These are phyloP conservation scores for Sporothrix humicola DNA, from an alignment of 2,329 filamentous ascomycete genomes.

Conservation along the genomic window DNA sequence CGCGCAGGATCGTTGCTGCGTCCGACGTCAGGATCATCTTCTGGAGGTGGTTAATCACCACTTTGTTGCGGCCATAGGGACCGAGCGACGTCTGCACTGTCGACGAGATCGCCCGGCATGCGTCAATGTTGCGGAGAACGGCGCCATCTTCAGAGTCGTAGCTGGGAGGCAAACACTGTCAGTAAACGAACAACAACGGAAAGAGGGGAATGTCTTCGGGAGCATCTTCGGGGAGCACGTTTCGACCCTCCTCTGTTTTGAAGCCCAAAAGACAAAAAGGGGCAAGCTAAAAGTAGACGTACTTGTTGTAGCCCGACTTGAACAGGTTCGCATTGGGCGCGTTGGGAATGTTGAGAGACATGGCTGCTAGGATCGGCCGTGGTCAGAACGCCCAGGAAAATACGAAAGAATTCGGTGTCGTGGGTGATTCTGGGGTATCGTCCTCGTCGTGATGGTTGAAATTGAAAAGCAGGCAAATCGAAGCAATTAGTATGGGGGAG, in stretches of 20 bases:
- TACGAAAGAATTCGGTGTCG: neutral
- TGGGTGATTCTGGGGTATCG: constrained; percentile 13
- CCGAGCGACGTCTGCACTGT: constrained; percentile 97
- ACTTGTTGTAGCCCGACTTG: constrained; percentile 97
- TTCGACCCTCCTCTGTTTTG: constrained; percentile 8
- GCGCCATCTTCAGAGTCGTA: constrained; percentile 99
- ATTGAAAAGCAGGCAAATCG: constrained; percentile 1
- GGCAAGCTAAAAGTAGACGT: constrained; percentile 46
- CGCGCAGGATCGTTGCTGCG: constrained; percentile 93
- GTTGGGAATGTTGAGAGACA: constrained; percentile 96
- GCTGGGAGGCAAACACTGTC: constrained; percentile 56
- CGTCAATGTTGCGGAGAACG: constrained; percentile 97
- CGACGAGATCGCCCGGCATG: constrained; percentile 91
- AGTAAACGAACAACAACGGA: constrained; percentile 36
- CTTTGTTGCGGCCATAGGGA: constrained; percentile 98
- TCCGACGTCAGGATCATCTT: constrained; percentile 99
- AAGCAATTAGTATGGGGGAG: constrained; percentile 12
- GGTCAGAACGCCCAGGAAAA: neutral
- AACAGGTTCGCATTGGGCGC: constrained; percentile 93
- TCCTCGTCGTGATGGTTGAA: constrained; percentile 20
- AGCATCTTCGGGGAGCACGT: neutral
- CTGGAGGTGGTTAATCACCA: constrained; percentile 99
- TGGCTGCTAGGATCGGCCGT: constrained; percentile 48
- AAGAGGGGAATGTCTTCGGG: neutral
- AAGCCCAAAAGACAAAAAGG: constrained; percentile 37